Base-by-base conservation (phyloP, 352 stramenopile genomes). In the Phytophthora macrochlamydospora region DNA sequence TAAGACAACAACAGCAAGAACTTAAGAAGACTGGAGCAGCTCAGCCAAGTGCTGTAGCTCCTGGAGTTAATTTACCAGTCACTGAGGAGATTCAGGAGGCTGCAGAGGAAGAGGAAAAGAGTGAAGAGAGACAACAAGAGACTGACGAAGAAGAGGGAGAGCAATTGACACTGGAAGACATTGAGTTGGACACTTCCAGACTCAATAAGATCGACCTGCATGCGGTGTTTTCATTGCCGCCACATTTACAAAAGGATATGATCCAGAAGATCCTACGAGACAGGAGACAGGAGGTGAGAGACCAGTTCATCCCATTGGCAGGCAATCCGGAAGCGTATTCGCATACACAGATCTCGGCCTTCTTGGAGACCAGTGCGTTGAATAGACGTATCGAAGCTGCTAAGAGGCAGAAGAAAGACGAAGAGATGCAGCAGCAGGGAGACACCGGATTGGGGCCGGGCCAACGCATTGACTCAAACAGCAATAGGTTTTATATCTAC, bases 261-360 rank as follows among this genome's bases (percentile, higher is more conserved):
- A 91, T 99, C 45, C 76, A 85, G 9, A 77, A 83, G n/a, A 97
- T 98, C 62, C 77, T 89, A 54, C 77, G 89, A 30, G 89, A 98
- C 51, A 81, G 95, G 7, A 71, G 90, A 71, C 78, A 94, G 81
- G 80, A 98, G 78, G 78, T 90, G n/a, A 89, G 98, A 7, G 82
- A 96, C 48, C 90, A 98, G 73, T 99, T 98, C 59, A 98, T 99
- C 59, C 88, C 92, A 4, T 90, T 98, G 0, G 97, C 98, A 2
- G 94, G 90, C 1, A 91, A 99, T 57, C 95, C 97, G 0, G 84
- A 97, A 29, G 87, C 90, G 35, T 99, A 99, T 79, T 99, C 96
- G 18, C 76, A 87, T n/a, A 94, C 89, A 14, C 97, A 99, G 64
- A 84, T 99, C 33, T 76, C 83, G 2, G 97, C 98, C 51, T 99